Percentiles rank a stretch among this genome's conserved stretches.
Evolutionary conservation across 257 asterid genomes (phyloP).

Genomic region (Nemophila menziesii): DNA sequence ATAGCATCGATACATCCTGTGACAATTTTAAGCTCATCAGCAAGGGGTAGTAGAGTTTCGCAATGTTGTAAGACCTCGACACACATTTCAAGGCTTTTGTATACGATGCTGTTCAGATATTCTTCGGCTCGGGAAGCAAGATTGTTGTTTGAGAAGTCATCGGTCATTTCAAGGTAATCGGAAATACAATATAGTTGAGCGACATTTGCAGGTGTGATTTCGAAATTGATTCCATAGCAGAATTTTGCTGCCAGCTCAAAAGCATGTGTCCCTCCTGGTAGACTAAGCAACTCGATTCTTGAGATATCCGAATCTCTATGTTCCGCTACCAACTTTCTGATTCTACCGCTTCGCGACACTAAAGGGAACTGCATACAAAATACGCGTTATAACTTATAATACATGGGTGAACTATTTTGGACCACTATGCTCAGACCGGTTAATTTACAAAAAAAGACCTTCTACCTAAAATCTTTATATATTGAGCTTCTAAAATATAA

Average conservation of each 20-base stretch:
- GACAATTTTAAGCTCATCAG: slow-evolving; percentile 64
- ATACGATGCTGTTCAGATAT: slow-evolving; percentile 53
- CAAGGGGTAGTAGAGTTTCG: slow-evolving; percentile 68
- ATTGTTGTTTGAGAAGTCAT: slow-evolving; percentile 65
- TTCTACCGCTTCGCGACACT: slow-evolving; percentile 82
- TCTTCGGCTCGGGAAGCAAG: slow-evolving; percentile 73
- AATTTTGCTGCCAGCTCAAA: slow-evolving; percentile 89
- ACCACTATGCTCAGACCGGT: no score
- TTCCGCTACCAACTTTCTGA: slow-evolving; percentile 67
- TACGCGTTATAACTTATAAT: not conserved
- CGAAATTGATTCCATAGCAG: slow-evolving; percentile 83
- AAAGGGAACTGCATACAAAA: slow-evolving; percentile 67
- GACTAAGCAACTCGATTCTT: slow-evolving; percentile 51
- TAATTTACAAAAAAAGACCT: no score
- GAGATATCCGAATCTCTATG: slow-evolving; percentile 57
- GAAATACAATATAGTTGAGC: slow-evolving; percentile 73
- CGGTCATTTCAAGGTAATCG: slow-evolving; percentile 85
- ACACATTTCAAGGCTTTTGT: slow-evolving; percentile 71
- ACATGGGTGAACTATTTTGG: no score
- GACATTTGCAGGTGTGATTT: slow-evolving; percentile 67
- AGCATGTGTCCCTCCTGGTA: slow-evolving; percentile 82
- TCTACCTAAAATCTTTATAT: no score
- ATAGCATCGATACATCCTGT: slow-evolving; percentile 64
- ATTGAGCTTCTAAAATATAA: no score
- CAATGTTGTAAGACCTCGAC: slow-evolving; percentile 74